These are phyloP conservation scores for Rhodomyrtus tomentosa DNA, from an alignment of 345 rosid genomes.

Conservation along the genomic window DNA sequence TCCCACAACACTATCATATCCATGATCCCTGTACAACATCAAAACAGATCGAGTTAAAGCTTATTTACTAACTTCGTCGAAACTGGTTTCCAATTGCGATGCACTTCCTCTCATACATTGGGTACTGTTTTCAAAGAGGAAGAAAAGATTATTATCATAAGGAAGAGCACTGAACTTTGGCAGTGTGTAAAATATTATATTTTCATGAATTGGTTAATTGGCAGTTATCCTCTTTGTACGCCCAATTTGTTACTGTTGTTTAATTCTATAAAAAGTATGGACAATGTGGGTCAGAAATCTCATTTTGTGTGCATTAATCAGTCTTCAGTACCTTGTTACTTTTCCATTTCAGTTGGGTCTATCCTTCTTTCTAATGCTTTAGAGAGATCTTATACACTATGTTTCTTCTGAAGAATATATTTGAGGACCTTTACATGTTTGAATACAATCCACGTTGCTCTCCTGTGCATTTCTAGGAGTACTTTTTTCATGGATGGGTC, in stretches of 20 bases:
- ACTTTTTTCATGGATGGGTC: conserved; percentile 77
- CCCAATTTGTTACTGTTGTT: not conserved
- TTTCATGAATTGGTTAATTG: not conserved
- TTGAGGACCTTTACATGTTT: not conserved
- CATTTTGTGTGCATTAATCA: not conserved
- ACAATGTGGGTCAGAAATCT: not conserved
- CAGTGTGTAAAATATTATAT: not conserved
- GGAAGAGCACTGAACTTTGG: not conserved
- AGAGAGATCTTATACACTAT: not conserved
- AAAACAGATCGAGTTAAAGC: not conserved
- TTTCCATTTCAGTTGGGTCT: not conserved
- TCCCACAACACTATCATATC: not conserved
- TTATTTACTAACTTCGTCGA: not conserved
- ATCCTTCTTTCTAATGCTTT: not conserved
- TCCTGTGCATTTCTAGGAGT: conserved; percentile 21
- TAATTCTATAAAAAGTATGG: not conserved
- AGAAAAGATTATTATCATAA: not conserved
- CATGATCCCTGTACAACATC: not conserved
- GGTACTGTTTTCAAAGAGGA: not conserved
- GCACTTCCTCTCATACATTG: not conserved
- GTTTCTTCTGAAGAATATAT: not conserved
- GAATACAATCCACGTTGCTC: not conserved
- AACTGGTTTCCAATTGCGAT: not conserved
- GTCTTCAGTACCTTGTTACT: not conserved
- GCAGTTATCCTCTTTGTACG: not conserved